Evolutionary conservation across 768 basidiomycete species (phyloP).

Genomic region (Infundibulicybe gibba): DNA sequence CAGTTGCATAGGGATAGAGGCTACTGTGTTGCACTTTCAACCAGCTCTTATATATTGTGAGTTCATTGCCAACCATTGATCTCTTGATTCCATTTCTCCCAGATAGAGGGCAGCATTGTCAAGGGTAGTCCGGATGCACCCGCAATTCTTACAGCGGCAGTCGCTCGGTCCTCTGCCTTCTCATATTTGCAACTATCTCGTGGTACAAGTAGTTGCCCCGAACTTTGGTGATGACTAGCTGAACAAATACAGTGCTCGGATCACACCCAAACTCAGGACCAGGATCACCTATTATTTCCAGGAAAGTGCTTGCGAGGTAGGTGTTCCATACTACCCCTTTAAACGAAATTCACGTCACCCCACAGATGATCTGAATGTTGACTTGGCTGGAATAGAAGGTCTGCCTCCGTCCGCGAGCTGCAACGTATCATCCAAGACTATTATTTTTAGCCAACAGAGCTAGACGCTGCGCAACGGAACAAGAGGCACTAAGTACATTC

Average conservation of each 20-base stretch:
- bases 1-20: slow-evolving; percentile 18
- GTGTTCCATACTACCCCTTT: too few species aligned
- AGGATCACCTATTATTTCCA: too few species aligned
- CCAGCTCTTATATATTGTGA: slow-evolving; percentile 15
- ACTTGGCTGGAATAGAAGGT: too few species aligned
- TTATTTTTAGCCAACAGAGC: too few species aligned
- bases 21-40: slow-evolving; percentile 23
- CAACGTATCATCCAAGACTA: too few species aligned
- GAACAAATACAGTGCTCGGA: neutral
- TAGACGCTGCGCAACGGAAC: too few species aligned
- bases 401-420: too few species aligned
- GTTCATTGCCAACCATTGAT: neutral
- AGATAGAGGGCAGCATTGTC: slow-evolving; percentile 18
- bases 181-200: slow-evolving; percentile 13
- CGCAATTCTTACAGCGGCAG: slow-evolving; percentile 13
- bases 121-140: slow-evolving; percentile 11
- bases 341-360: too few species aligned
- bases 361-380: too few species aligned
- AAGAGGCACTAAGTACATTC: too few species aligned
- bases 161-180: slow-evolving; percentile 10
- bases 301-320: too few species aligned
- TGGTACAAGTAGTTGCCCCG: slow-evolving; percentile 14
- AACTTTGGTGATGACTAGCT: neutral
- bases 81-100: neutral
- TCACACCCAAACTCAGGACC: too few species aligned